Base-by-base conservation (phyloP, 2,329 filamentous ascomycete species). In the Rhexocercosporidium sp. region DNA sequence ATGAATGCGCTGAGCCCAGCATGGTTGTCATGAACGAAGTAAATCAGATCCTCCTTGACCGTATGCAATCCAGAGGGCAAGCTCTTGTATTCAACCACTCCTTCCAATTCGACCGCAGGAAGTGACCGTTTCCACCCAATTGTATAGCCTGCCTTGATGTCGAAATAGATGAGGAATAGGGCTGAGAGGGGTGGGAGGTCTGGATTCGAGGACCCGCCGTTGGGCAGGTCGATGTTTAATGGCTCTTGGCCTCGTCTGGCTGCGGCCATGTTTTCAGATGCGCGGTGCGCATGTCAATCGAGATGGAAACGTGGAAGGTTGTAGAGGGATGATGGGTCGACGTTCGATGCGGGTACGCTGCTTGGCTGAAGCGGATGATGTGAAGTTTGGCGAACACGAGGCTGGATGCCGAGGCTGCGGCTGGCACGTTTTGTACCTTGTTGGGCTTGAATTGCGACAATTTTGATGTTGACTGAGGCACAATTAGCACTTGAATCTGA, bases 51-150 rank as follows among this genome's bases (percentile, higher is more conserved):
- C 72, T 94, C 89, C 37, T 90, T 84, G 22, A 98, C 93, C 66
- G 93, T 92, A 80, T 99, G 96, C 59, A 97, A 81, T 27, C 96
- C 96, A 0, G 95, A 98, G 2, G 96, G 96, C 56, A 99, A 85
- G 69, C 93, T 96, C 81, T 97, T 98, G 86, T 94, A 99, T 81
- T 99, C 96, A 75, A 97, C 93, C 27, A 92, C 89, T 64, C 93
- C 93, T 73, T 97, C 92, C 59, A 98, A 86, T 79, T 87, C 84
- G 81, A 95, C 85, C 59, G 88, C 89, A 16, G 88, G 84, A 0
- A 88, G 81, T 14, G 90, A 88, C 72, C 88, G 89, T 79, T 96
- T 93, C 96, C 96, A 98, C 41, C 89, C 88, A 76, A 98, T 91
- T 54, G 93, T 97, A 80, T 90, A 97, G 82, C 94, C 94, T 75